Evolutionary conservation across 495 filamentous ascomycete species (phyloP).

Genomic region (Lophium mytilinum): DNA sequence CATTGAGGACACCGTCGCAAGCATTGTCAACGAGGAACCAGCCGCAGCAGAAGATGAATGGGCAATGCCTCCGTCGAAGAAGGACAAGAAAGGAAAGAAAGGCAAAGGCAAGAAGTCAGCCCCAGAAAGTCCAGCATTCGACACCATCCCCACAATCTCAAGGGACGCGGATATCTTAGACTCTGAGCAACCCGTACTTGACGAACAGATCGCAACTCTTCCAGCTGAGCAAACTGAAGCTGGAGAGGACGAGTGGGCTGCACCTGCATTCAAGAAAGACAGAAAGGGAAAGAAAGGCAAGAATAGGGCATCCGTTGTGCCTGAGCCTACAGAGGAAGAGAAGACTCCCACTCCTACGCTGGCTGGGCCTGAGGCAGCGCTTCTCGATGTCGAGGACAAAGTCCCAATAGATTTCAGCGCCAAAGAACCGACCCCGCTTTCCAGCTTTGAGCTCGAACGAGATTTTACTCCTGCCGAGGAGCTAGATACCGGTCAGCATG

Average conservation of each 20-base stretch:
- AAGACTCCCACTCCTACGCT: neutral
- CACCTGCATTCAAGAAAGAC: neutral
- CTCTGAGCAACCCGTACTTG: slow-evolving; percentile 6
- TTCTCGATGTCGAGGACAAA: too few relatives aligned
- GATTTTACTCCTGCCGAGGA: too few relatives aligned
- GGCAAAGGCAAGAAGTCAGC: slow-evolving; percentile 19
- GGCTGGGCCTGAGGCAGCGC: neutral
- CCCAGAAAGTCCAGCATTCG: slow-evolving; percentile 6
- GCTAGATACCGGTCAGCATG: too few relatives aligned
- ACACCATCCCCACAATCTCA: neutral
- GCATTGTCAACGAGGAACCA: neutral
- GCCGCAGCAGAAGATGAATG: neutral
- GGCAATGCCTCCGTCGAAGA: neutral
- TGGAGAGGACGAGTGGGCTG: neutral
- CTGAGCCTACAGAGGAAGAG: neutral
- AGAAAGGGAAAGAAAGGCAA: slow-evolving; percentile 23
- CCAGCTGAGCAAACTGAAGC: neutral
- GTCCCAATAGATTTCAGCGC: too few relatives aligned
- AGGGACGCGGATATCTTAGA: neutral
- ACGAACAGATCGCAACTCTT: neutral
- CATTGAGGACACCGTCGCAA: too few relatives aligned
- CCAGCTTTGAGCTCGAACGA: too few relatives aligned
- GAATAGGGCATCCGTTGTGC: slow-evolving; percentile 14
- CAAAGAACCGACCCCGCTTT: too few relatives aligned
- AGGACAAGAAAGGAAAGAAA: slow-evolving; percentile 19